These are phyloP conservation scores for Leptographium radiaticola DNA, from an alignment of 2,329 filamentous ascomycete species.

Conservation along the genomic window DNA sequence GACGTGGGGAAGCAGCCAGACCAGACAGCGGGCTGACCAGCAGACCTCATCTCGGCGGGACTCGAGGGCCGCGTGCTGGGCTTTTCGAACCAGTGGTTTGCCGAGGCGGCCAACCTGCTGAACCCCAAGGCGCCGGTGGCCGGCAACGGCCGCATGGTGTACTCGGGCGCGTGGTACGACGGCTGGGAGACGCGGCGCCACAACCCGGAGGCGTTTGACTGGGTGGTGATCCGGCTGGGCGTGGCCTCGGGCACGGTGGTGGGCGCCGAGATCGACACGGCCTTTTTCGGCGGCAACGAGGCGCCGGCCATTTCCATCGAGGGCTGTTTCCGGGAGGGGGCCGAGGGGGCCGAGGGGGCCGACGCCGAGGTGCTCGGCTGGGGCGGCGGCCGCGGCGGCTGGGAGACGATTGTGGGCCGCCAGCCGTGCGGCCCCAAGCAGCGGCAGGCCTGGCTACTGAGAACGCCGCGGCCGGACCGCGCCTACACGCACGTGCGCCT, in stretches of 20 bases:
- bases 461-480: conserved; percentile 38
- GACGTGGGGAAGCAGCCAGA: too few species aligned
- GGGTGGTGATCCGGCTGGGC: conserved; percentile 52
- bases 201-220: conserved; percentile 52
- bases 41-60: conserved; percentile 47
- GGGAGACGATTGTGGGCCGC: conserved; percentile 58
- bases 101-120: conserved; percentile 49
- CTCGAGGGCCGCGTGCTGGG: conserved; percentile 51
- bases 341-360: conserved; percentile 24
- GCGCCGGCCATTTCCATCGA: conserved; percentile 69
- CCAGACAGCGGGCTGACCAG: neutral
- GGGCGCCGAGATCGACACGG: conserved; percentile 69
- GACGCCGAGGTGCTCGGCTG: conserved; percentile 43
- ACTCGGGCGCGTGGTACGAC: conserved; percentile 57
- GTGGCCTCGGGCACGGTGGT: conserved; percentile 59
- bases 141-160: conserved; percentile 55
- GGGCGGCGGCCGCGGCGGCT: conserved; percentile 45
- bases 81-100: conserved; percentile 58
- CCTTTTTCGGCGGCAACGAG: conserved; percentile 73
- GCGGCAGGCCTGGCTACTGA: conserved; percentile 60
- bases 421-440: conserved; percentile 63
- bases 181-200: conserved; percentile 58
- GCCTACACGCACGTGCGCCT: conserved; percentile 68
- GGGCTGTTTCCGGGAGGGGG: conserved; percentile 52
- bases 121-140: conserved; percentile 50